Evolutionary conservation across 331 rosid species (phyloP).

Genomic region (Ulmus americana): DNA sequence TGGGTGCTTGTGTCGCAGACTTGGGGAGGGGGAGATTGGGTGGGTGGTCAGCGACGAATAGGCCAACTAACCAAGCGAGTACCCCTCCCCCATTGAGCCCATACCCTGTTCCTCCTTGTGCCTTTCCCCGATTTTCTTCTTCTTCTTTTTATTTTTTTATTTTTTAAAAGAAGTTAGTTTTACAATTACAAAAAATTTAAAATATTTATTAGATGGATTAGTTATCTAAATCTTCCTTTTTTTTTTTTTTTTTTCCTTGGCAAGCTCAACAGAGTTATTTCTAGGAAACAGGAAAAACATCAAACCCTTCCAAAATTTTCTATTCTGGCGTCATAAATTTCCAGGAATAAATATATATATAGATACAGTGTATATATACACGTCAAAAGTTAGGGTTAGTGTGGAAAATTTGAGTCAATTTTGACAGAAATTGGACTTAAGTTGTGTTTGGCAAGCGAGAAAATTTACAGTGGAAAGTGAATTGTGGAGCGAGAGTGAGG

Average conservation of each 20-base stretch:
- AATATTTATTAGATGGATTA: too few relatives aligned
- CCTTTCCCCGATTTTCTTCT: too few relatives aligned
- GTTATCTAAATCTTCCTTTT: too few relatives aligned
- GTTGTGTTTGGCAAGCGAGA: slow-evolving; percentile 21
- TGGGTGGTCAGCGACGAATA: too few relatives aligned
- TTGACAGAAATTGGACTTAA: background rate
- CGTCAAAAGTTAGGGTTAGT: slow-evolving; percentile 11
- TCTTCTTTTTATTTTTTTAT: too few relatives aligned
- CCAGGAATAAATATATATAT: background rate
- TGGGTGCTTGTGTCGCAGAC: too few relatives aligned
- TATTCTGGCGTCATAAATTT: slow-evolving; percentile 18
- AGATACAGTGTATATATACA: background rate
- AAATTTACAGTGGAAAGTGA: slow-evolving; percentile 2
- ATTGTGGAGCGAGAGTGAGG: background rate
- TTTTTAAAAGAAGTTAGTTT: too few relatives aligned
- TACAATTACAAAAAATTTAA: too few relatives aligned
- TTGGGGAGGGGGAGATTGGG: too few relatives aligned
- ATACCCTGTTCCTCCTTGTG: too few relatives aligned
- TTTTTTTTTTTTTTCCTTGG: background rate
- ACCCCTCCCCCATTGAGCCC: too few relatives aligned
- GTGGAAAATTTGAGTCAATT: slow-evolving; percentile 2
- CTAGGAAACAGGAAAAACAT: slow-evolving; percentile 20
- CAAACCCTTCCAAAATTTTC: slow-evolving; percentile 17
- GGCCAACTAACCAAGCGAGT: too few relatives aligned
- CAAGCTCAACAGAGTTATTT: slow-evolving; percentile 13